A percentile compares a stretch with the other conserved stretches of the same genome.
phyloP scores from a whole-genome alignment of 2,329 filamentous ascomycete species.

The Scorias spongiosa region DNA sequence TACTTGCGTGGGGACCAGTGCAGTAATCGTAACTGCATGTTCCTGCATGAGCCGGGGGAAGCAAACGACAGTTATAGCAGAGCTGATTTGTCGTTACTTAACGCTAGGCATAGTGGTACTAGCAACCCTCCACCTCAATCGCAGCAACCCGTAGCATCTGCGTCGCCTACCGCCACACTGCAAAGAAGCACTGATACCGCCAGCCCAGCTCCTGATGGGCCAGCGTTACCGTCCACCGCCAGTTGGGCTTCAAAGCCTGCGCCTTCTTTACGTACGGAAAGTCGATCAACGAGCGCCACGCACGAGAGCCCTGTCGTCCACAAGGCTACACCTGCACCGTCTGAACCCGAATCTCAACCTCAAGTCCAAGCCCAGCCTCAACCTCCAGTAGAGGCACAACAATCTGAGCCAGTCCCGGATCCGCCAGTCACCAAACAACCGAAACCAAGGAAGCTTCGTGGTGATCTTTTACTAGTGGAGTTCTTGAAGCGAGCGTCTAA shows the following conservation, averaged over 20 bases:
- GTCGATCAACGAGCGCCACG: conserved; percentile 65
- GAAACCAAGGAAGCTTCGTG: conserved; percentile 4
- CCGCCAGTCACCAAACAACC: conserved; percentile 3
- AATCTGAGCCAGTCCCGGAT: conserved; percentile 1
- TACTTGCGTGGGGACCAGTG: conserved; percentile 91
- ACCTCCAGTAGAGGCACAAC: conserved; percentile 3
- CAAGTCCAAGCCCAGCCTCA: conserved; percentile 3
- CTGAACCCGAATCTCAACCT: conserved; percentile 16
- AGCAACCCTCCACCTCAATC: conserved; percentile 36
- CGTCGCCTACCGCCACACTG: conserved; percentile 44
- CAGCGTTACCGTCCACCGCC: conserved; percentile 82
- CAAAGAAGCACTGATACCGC: conserved; percentile 28
- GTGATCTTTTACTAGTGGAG: conserved; percentile 13
- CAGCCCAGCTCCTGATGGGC: conserved; percentile 45
- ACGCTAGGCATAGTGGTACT: conserved; percentile 63
- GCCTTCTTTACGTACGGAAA: conserved; percentile 54
- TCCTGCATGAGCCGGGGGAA: conserved; percentile 94
- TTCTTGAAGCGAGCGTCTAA: conserved; percentile 26
- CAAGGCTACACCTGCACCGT: conserved; percentile 18
- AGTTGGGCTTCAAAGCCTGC: conserved; percentile 70
- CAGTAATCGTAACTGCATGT: conserved; percentile 94
- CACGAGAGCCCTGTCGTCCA: conserved; percentile 62
- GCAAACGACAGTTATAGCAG: conserved; percentile 93
- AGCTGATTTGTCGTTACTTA: conserved; percentile 88
- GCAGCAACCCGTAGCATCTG: conserved; percentile 36